Conservation (phyloP, 2,329 filamentous ascomycete species). For the Seiridium cupressi region DNA sequence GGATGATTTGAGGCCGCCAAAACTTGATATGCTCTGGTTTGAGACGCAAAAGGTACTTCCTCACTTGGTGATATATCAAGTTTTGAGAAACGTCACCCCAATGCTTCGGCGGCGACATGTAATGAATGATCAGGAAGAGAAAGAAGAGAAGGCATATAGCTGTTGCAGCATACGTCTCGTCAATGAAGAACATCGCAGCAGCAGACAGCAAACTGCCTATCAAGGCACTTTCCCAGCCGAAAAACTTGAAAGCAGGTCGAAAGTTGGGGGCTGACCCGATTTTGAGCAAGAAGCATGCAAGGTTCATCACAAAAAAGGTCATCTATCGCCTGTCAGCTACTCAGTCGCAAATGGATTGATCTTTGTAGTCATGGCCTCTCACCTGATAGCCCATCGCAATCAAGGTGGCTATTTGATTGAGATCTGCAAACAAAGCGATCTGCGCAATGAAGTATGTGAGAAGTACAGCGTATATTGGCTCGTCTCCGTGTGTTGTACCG, state of each 20-base stretch:
- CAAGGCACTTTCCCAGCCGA: conserved; percentile 81
- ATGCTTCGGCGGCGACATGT: conserved; percentile 78
- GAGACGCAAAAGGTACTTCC: conserved; percentile 82
- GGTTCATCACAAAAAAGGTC: conserved; percentile 86
- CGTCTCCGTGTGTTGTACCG: conserved; percentile 69
- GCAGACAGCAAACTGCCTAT: conserved; percentile 74
- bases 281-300: conserved; percentile 84
- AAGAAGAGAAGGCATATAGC: conserved; percentile 72
- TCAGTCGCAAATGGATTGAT: neutral
- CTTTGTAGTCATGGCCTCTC: conserved; percentile 14
- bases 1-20: conserved; percentile 84
- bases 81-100: conserved; percentile 92
- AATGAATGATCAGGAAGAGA: conserved; percentile 84
- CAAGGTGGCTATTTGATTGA: conserved; percentile 86
- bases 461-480: conserved; percentile 74
- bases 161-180: conserved; percentile 74
- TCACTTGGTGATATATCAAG: conserved; percentile 81
- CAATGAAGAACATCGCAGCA: conserved; percentile 86
- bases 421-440: conserved; percentile 74
- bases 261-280: conserved; percentile 89
- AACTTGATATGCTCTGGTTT: conserved; percentile 90
- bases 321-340: conserved; percentile 47
- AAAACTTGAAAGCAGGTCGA: conserved; percentile 83
- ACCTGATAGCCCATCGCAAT: conserved; percentile 87
- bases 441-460: conserved; percentile 76